Conservation (phyloP, 305 asterid genomes). For the Ilex paraguariensis region DNA sequence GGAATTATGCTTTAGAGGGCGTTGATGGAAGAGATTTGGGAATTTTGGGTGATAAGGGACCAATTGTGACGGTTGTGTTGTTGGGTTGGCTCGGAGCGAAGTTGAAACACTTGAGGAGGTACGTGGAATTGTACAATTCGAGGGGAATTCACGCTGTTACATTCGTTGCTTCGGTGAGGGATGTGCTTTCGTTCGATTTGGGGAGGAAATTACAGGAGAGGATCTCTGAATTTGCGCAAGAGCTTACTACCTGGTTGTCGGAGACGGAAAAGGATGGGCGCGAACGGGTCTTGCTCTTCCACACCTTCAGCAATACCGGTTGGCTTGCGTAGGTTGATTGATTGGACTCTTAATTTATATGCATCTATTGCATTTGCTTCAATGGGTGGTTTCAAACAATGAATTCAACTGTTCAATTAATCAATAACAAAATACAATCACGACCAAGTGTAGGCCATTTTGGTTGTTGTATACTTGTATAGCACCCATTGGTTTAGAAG, state of each 20-base stretch:
- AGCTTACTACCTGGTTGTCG: conserved; percentile 58
- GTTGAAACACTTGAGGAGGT: conserved; percentile 69
- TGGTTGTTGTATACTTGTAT: background rate
- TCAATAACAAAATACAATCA: too few relatives aligned
- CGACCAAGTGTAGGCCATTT: background rate
- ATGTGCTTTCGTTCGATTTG: conserved; percentile 70
- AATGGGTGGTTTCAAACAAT: too few relatives aligned
- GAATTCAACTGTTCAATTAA: too few relatives aligned
- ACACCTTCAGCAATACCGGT: conserved; percentile 88
- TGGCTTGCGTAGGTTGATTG: conserved; percentile 85
- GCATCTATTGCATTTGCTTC: too few relatives aligned
- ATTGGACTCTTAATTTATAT: conserved; percentile 2
- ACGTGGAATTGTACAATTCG: conserved; percentile 55
- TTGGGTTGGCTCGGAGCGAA: conserved; percentile 85
- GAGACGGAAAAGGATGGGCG: conserved; percentile 42
- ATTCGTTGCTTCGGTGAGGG: conserved; percentile 61
- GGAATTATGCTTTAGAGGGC: conserved; percentile 39
- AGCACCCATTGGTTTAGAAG: too few relatives aligned
- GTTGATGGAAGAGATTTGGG: conserved; percentile 11
- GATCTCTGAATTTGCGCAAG: conserved; percentile 38
- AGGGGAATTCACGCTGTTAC: conserved; percentile 65
- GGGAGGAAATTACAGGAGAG: conserved; percentile 64
- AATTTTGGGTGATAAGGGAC: conserved; percentile 20
- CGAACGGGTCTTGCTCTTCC: conserved; percentile 60
- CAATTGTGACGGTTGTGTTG: conserved; percentile 68